Base-by-base conservation (phyloP, 2,329 filamentous ascomycete genomes). In the Pyrenochaeta sp. region DNA sequence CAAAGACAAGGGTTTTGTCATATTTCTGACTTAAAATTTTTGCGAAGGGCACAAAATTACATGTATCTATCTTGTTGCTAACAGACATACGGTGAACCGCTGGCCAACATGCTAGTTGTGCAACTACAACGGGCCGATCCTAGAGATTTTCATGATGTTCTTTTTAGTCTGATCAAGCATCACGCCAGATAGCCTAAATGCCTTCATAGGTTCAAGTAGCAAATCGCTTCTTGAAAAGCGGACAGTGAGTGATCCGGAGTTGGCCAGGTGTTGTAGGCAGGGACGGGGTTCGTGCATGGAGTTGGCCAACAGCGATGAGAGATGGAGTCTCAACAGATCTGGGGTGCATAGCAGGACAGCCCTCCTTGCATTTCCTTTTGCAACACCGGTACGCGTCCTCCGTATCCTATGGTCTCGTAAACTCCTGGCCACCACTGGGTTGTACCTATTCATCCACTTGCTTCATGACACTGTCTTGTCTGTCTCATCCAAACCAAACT, bases 51-150 rank as follows among this genome's bases (percentile, higher is more conserved):
- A 7, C n/a, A 42, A 22, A 15, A 19, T 13, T 42, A 42, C 39
- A 30, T 5, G 28, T 30, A 30, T 30, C 28, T 30, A 9, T 5
- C n/a, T 43, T 27, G 22, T 43, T 25, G 8, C 40, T n/a, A 12
- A 12, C 40, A 24, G 10, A 22, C 12, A 27, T 13, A 24, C n/a
- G 28, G 30, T 24, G 45, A 47, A 42, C 24, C 12, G 25, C 28
- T 50, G 36, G 36, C 36, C 15, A 8, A 5, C 22, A 42, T 12
- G 30, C 15, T 44, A n/a, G 5, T 52, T 25, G 19, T 52, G 27
- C 67, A 77, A 10, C 70, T 69, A 8, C 56, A 54, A 22, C 69
- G 67, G 56, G 79, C 77, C 52, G 79, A 81, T 63, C 77, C 78
- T 1, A 54, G 54, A 2, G 58, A 62, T 2, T 65, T 80, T 5